Evolutionary conservation across 2,329 filamentous ascomycete genomes (phyloP), one percentile per base, ranked within the genome.

Genomic region (Drechslerella stenobrocha): DNA sequence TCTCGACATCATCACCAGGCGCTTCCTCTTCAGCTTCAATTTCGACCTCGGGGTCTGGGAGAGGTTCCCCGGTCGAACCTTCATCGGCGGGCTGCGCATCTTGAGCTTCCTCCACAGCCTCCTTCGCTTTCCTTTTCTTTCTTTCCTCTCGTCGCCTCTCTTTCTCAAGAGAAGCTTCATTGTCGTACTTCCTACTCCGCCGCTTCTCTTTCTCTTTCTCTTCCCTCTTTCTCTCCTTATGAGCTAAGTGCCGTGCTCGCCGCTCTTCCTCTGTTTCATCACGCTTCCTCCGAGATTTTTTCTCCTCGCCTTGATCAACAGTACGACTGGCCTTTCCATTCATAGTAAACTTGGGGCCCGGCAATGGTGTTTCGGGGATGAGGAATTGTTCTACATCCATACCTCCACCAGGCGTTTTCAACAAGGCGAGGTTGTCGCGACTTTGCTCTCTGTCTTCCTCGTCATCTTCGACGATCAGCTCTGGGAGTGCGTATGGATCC

Each of bases 381-480:
- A 67, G 50, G 30, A 67, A 67, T 37, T 67, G 55, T 15, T 55
- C 35, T 11, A 67, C 28, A 56, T 67, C 57, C 57, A 67, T 60
- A 24, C 63, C 63, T 18, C 63, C 63, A 15, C 63, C 63, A 4
- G 63, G 63, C 30, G 63, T 67, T 24, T 67, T 67, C 40, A 47
- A 45, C 6, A 45, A n/a, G 20, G 50, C 50, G 28, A 60, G 26
- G 4, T 59, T 46, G n/a, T 30, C 42, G 30, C 59, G 48, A 22
- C 23, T 46, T 35, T 23, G 26, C 15, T 67, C 63, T 6, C 57
- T 35, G 4, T 53, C 61, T 13, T 50, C 44, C 11, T 66, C 61
- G 35, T 66, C 61, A 30, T 67, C 55, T 47, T 67, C 63, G 20
- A 67, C 52, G 35, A 67, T 67, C 23, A 67, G 45, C 45, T 67